These are phyloP conservation scores for Colletotrichum lindemuthianum DNA, from an alignment of 2,329 filamentous ascomycete genomes.

Conservation along the genomic window DNA sequence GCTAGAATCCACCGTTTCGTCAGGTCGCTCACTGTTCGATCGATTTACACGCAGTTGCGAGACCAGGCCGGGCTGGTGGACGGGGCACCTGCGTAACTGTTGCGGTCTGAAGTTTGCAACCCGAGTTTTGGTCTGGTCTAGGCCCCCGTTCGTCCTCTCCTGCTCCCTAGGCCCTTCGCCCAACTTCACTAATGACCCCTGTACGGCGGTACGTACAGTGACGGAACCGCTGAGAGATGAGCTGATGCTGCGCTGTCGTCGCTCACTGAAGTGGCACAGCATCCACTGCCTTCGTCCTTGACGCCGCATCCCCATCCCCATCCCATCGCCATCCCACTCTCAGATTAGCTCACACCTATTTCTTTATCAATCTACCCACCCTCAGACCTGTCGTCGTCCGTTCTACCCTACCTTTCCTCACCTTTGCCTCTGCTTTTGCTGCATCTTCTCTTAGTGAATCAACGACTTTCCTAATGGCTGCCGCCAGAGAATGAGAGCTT, in stretches of 20 bases:
- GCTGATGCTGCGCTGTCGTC: no score
- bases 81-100: slow-evolving; percentile 12
- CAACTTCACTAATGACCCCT: background rate
- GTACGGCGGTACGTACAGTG: slow-evolving; percentile 7
- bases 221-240: slow-evolving; percentile 22
- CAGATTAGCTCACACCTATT: slow-evolving; percentile 16
- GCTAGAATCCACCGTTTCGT: background rate
- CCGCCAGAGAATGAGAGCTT: slow-evolving; percentile 33
- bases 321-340: slow-evolving; percentile 7
- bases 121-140: background rate
- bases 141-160: slow-evolving; percentile 6
- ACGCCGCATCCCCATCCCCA: slow-evolving; percentile 11
- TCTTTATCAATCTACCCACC: slow-evolving; percentile 29
- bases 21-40: background rate
- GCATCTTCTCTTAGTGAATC: slow-evolving; percentile 1
- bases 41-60: background rate
- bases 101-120: slow-evolving; percentile 9
- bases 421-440: background rate
- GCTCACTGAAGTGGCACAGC: slow-evolving; percentile 20
- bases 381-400: slow-evolving; percentile 17
- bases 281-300: slow-evolving; percentile 27
- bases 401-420: background rate
- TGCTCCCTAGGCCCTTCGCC: background rate
- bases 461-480: slow-evolving; percentile 19
- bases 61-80: background rate